Conservation (phyloP, 768 basidiomycete species). For the Lentinula raphanica region DNA sequence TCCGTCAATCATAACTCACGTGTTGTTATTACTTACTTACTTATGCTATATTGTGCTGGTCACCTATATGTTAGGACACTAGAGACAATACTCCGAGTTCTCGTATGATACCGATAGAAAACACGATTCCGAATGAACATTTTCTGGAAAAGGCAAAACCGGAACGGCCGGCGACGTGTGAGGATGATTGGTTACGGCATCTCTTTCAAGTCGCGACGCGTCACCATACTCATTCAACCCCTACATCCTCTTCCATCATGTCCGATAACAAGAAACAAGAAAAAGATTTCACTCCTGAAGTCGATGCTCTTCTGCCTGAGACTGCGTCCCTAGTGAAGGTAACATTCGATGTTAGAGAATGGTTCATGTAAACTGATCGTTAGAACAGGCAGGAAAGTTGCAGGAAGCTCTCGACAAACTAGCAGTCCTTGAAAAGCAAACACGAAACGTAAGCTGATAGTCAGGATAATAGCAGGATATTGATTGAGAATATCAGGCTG, state of each 20-base stretch:
- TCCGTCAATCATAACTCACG: slow-evolving; percentile 42
- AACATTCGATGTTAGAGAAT: slow-evolving; percentile 13
- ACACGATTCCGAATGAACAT: background rate
- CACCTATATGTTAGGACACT: background rate
- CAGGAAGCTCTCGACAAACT: slow-evolving; percentile 89
- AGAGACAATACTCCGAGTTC: background rate
- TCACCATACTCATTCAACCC: slow-evolving; percentile 29
- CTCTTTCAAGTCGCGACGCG: slow-evolving; percentile 44
- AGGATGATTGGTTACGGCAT: slow-evolving; percentile 43
- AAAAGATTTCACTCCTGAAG: slow-evolving; percentile 82
- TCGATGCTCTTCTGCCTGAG: slow-evolving; percentile 68
- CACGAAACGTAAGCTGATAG: slow-evolving; percentile 71
- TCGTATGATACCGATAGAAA: background rate
- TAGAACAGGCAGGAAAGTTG: slow-evolving; percentile 65
- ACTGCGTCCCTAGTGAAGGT: slow-evolving; percentile 70
- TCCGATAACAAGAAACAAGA: slow-evolving; percentile 81
- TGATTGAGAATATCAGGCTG: slow-evolving; percentile 56
- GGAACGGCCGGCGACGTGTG: slow-evolving; percentile 3
- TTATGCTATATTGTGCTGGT: slow-evolving; percentile 23
- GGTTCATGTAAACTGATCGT: slow-evolving; percentile 10
- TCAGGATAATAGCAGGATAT: background rate
- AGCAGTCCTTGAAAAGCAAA: slow-evolving; percentile 87
- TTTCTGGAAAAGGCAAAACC: slow-evolving; percentile 1
- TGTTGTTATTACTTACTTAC: slow-evolving; percentile 26
- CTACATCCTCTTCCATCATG: slow-evolving; percentile 45